Conservation (phyloP, 805 yeast genomes). For the Teunomyces cretensis region DNA sequence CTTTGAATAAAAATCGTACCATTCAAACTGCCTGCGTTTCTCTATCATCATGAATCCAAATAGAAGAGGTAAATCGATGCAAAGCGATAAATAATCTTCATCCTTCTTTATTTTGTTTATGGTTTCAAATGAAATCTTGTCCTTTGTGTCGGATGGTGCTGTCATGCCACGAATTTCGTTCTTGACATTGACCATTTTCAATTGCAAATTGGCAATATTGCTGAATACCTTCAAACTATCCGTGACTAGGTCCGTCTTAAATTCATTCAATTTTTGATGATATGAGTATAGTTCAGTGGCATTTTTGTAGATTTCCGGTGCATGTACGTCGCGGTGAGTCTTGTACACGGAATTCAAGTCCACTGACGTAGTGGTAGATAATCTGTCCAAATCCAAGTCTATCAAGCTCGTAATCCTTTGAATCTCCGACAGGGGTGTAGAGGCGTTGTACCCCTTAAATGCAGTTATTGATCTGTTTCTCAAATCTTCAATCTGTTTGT, state of each 20-base stretch:
- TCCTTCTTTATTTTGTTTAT: slow-evolving; percentile 27
- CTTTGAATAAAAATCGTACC: slow-evolving; percentile 47
- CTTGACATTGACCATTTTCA: slow-evolving; percentile 35
- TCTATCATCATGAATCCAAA: slow-evolving; percentile 72
- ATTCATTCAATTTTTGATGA: slow-evolving; percentile 31
- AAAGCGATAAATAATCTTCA: slow-evolving; percentile 41
- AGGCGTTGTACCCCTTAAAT: slow-evolving; percentile 20
- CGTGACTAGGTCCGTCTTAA: slow-evolving; percentile 24
- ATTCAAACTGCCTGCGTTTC: slow-evolving; percentile 54
- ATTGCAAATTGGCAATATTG: slow-evolving; percentile 35
- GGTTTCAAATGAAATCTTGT: slow-evolving; percentile 14
- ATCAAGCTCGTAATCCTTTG: slow-evolving; percentile 12
- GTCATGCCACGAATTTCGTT: slow-evolving; percentile 27
- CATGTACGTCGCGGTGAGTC: slow-evolving; percentile 14
- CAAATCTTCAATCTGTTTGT: slow-evolving; percentile 40
- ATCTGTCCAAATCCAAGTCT: slow-evolving; percentile 18
- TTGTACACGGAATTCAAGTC: slow-evolving; percentile 23
- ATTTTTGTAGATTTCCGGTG: slow-evolving; percentile 28
- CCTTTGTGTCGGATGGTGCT: slow-evolving; percentile 11
- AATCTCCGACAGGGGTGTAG: slow-evolving; percentile 7
- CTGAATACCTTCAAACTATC: slow-evolving; percentile 27
- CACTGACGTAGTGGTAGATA: slow-evolving; percentile 7
- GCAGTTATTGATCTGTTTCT: slow-evolving; percentile 35
- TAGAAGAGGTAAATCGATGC: slow-evolving; percentile 66
- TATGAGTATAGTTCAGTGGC: slow-evolving; percentile 35